These are phyloP conservation scores for Pyrrhoderma noxium DNA, from an alignment of 1,284 basidiomycete species.

Conservation along the genomic window DNA sequence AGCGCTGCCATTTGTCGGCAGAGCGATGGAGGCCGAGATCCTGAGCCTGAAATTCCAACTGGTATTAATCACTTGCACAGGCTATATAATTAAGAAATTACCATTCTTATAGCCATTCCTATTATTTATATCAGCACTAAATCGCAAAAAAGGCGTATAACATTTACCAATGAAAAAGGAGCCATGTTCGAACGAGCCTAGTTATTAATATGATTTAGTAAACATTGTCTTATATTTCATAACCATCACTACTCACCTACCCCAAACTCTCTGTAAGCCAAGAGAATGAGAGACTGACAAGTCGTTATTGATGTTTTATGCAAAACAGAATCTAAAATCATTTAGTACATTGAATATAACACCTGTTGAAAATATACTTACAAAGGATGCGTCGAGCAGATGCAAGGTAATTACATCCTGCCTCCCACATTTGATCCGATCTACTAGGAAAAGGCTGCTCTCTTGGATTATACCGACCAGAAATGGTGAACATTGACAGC, in stretches of 20 bases:
- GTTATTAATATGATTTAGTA: background rate
- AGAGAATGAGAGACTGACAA: slow-evolving; percentile 68
- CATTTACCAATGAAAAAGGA: slow-evolving; percentile 71
- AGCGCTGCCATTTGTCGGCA: slow-evolving; percentile 67
- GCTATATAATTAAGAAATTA: slow-evolving; percentile 26
- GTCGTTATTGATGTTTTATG: slow-evolving; percentile 62
- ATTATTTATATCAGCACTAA: slow-evolving; percentile 18
- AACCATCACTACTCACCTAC: slow-evolving; percentile 38
- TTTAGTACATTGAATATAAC: slow-evolving; percentile 11
- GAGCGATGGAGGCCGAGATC: slow-evolving; percentile 81
- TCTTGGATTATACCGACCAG: slow-evolving; percentile 60
- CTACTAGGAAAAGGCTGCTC: slow-evolving; percentile 34
- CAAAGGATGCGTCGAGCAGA: slow-evolving; percentile 64
- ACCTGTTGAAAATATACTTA: slow-evolving; percentile 24
- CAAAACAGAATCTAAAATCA: slow-evolving; percentile 48
- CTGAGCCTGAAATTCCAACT: slow-evolving; percentile 47
- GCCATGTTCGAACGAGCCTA: slow-evolving; percentile 68
- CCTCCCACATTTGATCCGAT: slow-evolving; percentile 62
- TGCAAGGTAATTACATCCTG: slow-evolving; percentile 59
- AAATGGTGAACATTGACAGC: slow-evolving; percentile 71
- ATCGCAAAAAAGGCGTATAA: slow-evolving; percentile 6
- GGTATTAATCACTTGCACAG: background rate
- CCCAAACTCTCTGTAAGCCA: slow-evolving; percentile 79
- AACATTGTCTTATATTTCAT: background rate
- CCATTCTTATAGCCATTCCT: slow-evolving; percentile 77